Conservation (phyloP, 1,139 yeast species). For the Meyerozyma athensensis region DNA sequence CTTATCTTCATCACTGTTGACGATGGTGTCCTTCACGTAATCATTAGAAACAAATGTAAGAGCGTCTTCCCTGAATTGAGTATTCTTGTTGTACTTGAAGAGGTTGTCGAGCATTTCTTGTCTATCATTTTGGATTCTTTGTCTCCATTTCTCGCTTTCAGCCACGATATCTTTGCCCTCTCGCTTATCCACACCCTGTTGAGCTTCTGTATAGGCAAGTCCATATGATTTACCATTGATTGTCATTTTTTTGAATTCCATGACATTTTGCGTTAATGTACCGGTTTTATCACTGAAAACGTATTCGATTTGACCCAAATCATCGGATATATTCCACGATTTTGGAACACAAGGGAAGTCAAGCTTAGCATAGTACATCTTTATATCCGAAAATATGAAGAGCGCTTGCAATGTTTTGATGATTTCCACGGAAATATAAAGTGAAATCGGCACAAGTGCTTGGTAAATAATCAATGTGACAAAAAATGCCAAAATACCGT, state of each 20-base stretch:
- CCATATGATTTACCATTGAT: slow-evolving; percentile 88
- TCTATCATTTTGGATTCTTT: slow-evolving; percentile 59
- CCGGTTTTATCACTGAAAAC: slow-evolving; percentile 97
- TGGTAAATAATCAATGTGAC: slow-evolving; percentile 88
- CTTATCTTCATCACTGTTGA: slow-evolving; percentile 34
- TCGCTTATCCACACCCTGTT: slow-evolving; percentile 87
- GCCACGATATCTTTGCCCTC: slow-evolving; percentile 74
- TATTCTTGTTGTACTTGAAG: slow-evolving; percentile 42
- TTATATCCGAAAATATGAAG: slow-evolving; percentile 82
- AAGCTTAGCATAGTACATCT: slow-evolving; percentile 78
- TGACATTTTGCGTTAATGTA: slow-evolving; percentile 90
- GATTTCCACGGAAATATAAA: slow-evolving; percentile 91
- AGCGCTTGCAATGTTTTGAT: slow-evolving; percentile 92
- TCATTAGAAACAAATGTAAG: slow-evolving; percentile 79
- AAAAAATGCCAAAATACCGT: slow-evolving; percentile 82
- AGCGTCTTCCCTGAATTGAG: slow-evolving; percentile 58
- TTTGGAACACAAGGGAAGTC: slow-evolving; percentile 96
- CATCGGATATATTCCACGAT: slow-evolving; percentile 96
- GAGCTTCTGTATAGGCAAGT: slow-evolving; percentile 91
- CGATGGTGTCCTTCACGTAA: slow-evolving; percentile 34
- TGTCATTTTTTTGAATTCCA: slow-evolving; percentile 94
- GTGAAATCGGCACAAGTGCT: slow-evolving; percentile 88
- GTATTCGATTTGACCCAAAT: slow-evolving; percentile 93
- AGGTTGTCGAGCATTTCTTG: slow-evolving; percentile 60
- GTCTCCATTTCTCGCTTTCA: slow-evolving; percentile 61